Evolutionary conservation across 345 rosid species (phyloP).

Genomic region (Acer saccharum): DNA sequence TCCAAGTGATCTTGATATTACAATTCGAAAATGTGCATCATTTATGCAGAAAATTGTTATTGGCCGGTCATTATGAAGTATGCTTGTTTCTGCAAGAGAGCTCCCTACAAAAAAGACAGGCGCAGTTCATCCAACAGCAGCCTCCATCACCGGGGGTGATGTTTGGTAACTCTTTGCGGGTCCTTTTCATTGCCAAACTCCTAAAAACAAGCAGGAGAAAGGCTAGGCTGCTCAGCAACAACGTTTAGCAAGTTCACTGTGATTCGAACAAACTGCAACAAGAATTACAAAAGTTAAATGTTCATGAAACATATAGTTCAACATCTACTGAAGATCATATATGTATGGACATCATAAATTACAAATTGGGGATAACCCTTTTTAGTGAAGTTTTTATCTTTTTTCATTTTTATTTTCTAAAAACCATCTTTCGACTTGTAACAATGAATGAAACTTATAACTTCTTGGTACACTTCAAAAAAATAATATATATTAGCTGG

Average conservation of each 20-base stretch:
- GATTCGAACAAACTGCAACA: not conserved
- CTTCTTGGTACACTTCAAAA: too few species aligned
- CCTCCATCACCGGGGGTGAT: not conserved
- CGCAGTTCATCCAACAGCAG: constrained; percentile 9
- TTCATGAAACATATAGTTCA: too few species aligned
- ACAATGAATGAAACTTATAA: too few species aligned
- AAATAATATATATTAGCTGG: too few species aligned
- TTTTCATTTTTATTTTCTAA: too few species aligned
- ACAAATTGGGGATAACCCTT: too few species aligned
- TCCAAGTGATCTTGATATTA: not conserved
- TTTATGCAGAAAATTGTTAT: not conserved
- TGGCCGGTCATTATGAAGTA: not conserved
- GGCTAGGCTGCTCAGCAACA: not conserved
- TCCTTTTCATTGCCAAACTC: constrained; percentile 4
- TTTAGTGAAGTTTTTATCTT: too few species aligned
- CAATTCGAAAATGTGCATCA: not conserved
- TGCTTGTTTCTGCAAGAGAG: constrained; percentile 3
- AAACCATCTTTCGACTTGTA: too few species aligned
- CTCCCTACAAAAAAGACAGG: constrained; percentile 7
- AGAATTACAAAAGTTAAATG: not conserved
- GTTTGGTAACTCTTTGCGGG: not conserved
- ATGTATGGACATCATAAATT: too few species aligned
- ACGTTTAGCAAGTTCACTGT: too few species aligned
- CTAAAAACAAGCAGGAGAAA: not conserved
- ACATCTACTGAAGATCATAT: too few species aligned